Base-by-base conservation (phyloP, 2,329 filamentous ascomycete species). In the Pseudogymnoascus sp. region DNA sequence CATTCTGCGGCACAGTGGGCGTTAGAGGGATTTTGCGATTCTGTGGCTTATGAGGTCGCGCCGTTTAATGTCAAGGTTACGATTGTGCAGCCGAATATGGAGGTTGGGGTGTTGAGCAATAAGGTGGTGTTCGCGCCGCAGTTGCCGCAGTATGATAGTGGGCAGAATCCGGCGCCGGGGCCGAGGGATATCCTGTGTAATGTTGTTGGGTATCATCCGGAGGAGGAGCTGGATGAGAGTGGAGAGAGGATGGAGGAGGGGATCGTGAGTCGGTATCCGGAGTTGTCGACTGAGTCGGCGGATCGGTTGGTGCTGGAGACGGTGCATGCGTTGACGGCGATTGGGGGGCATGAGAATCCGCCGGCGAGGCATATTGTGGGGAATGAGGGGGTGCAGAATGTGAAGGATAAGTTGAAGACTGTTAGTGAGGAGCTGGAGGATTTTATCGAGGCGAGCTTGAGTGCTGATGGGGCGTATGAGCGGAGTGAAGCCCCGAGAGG, bases 31-130 rank as follows among this genome's bases (percentile, higher is more conserved):
- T 97, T 95, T 75, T 97, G 93, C 78, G 93, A 98, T 77, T 92
- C 91, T 65, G 82, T 99, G 23, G 93, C 93, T 1, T 99, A 97
- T 77, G 95, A 99, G 77, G 90, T 99, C 68, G 90, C 93, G 0
- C 95, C 95, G 0, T 98, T 98, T 80, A 97, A 97, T 77, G 87
- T 98, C 78, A 96, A 93, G 76, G 85, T 98, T 75, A 97, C 92
- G 43, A 93, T 98, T 69, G 89, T 99, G 51, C 93, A 99, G 79
- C 92, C 93, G 25, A 96, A 92, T 76, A 92, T 96, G 78, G 93
- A 98, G 78, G 90, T 96, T 67, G 87, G 89, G 68, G 87, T 92
- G 34, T 81, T 98, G 64, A 95, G 91, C 28, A 96, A 96, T 77
- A 87, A 89, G 64, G 89, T 98, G 70, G 89, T 87, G 60, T 91